A percentile compares a stretch with the other conserved stretches of the same genome.
Evolutionary conservation across 176 grass and related monocot genomes (phyloP).

Genomic region (Carex littledalei): DNA sequence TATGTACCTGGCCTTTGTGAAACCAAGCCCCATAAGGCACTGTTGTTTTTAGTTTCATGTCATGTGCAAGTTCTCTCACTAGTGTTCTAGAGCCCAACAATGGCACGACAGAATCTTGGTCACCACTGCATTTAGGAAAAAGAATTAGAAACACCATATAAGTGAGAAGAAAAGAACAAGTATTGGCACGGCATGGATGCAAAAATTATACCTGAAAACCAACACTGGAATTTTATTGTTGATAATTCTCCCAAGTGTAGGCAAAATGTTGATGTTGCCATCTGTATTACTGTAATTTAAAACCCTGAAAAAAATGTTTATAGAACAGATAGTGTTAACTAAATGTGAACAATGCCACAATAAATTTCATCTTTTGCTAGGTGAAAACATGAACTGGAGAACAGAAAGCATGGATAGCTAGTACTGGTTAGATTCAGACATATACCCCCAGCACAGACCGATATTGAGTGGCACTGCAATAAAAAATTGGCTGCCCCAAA

Average conservation of each 20-base stretch:
- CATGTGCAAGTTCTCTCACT: conserved; percentile 75
- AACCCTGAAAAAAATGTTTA: conserved; percentile 32
- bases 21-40: conserved; percentile 84
- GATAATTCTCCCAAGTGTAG: conserved; percentile 70
- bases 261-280: conserved; percentile 80
- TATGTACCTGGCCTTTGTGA: conserved; percentile 63
- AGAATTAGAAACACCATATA: conserved; percentile 15
- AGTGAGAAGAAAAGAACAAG: neutral
- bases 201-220: conserved; percentile 71
- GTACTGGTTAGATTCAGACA: neutral
- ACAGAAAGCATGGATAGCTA: neutral
- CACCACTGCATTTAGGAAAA: conserved; percentile 43
- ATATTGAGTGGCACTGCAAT: neutral
- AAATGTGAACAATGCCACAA: neutral
- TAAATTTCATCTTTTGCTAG: neutral
- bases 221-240: conserved; percentile 80
- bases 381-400: neutral
- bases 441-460: neutral
- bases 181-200: neutral
- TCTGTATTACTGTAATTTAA: conserved; percentile 82
- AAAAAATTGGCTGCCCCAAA: neutral
- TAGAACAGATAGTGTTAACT: neutral
- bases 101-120: conserved; percentile 98
- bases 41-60: conserved; percentile 57
- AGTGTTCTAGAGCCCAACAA: conserved; percentile 83